A percentile compares a stretch with the other conserved stretches of the same genome.
Conservation (phyloP, 768 basidiomycete species). For the Rhodotorula taiwanensis region DNA sequence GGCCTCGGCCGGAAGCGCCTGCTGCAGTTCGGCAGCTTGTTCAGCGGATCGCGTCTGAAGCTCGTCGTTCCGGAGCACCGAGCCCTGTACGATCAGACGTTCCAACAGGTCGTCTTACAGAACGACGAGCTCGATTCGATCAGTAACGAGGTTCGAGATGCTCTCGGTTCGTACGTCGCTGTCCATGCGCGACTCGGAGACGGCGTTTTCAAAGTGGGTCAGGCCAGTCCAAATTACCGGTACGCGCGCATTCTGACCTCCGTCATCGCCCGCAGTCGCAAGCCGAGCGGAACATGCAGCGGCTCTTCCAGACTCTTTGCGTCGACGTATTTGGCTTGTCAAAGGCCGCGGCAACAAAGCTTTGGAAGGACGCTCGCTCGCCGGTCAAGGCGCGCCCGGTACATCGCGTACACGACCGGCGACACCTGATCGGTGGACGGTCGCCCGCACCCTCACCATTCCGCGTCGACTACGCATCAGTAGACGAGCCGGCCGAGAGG, state of each 20-base stretch:
- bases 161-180: conserved; percentile 28
- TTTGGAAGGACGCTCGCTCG: too few relatives aligned
- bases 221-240: too few relatives aligned
- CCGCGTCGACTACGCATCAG: too few relatives aligned
- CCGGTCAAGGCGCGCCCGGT: too few relatives aligned
- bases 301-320: conserved; percentile 14
- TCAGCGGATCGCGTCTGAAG: conserved; percentile 16
- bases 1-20: conserved; percentile 2
- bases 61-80: conserved; percentile 11
- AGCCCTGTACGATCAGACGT: not conserved
- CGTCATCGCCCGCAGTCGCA: not conserved
- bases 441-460: too few relatives aligned
- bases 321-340: conserved; percentile 18
- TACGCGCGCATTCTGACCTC: too few relatives aligned
- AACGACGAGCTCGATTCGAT: conserved; percentile 18
- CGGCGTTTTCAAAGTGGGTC: conserved; percentile 20
- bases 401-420: too few relatives aligned
- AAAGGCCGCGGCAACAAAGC: not conserved
- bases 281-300: conserved; percentile 13
- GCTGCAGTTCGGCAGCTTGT: conserved; percentile 26
- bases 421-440: too few relatives aligned
- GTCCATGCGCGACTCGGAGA: conserved; percentile 21
- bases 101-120: not conserved
- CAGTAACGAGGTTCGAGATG: conserved; percentile 9
- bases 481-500: too few relatives aligned